Conservation (phyloP, 805 yeast genomes). For the Lipomyces starkeyi region DNA sequence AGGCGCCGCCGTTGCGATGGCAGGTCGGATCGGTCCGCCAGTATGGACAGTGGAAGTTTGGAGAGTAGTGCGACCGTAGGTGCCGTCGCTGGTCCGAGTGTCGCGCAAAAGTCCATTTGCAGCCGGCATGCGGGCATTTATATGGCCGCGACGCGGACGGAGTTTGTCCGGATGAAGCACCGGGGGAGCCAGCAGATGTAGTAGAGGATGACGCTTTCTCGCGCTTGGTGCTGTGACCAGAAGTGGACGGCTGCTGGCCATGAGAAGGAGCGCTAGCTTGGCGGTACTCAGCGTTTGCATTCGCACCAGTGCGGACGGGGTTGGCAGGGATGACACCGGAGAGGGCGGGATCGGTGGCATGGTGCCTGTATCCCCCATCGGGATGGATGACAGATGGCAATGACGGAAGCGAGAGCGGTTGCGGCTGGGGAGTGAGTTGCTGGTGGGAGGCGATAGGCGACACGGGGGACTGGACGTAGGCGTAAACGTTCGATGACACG, state of each 20-base stretch:
- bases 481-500: constrained; percentile 2
- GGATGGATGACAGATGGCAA: constrained; percentile 14
- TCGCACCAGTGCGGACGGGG: constrained; percentile 34
- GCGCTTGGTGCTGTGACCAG: not conserved
- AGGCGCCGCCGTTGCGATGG: constrained; percentile 77
- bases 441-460: constrained; percentile 20
- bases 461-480: constrained; percentile 25
- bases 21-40: constrained; percentile 73
- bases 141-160: constrained; percentile 44
- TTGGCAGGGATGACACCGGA: constrained; percentile 32
- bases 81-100: constrained; percentile 74
- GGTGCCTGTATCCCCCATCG: constrained; percentile 15
- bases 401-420: constrained; percentile 12
- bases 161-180: constrained; percentile 34
- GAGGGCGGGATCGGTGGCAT: constrained; percentile 34
- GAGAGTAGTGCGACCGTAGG: constrained; percentile 66
- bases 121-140: constrained; percentile 50
- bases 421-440: constrained; percentile 19
- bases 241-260: not conserved
- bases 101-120: constrained; percentile 74
- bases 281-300: constrained; percentile 28
- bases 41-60: constrained; percentile 73
- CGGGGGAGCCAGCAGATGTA: constrained; percentile 19
- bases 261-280: constrained; percentile 11
- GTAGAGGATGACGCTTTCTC: constrained; percentile 10